A percentile compares a stretch with the other conserved stretches of the same genome.
Evolutionary conservation across 805 yeast species (phyloP).

Genomic region (Lipomyces anomalus): DNA sequence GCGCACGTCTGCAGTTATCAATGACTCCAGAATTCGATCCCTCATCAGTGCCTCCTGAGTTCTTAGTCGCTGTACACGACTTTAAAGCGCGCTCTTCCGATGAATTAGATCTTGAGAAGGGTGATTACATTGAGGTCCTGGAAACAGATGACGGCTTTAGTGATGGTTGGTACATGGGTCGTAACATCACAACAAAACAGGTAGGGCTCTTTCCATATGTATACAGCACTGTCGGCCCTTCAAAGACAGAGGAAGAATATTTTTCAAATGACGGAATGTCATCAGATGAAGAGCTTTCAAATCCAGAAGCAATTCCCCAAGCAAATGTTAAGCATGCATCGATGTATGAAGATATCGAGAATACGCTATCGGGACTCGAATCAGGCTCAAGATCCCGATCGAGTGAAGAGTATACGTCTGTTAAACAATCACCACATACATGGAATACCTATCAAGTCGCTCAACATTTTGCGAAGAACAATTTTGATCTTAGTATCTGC

Average conservation of each 20-base stretch:
- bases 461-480: constrained; percentile 62
- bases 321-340: constrained; percentile 17
- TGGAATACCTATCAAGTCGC: constrained; percentile 90
- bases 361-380: constrained; percentile 35
- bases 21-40: too few relatives aligned
- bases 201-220: constrained; percentile 90
- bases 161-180: constrained; percentile 96
- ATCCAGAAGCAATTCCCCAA: constrained; percentile 3
- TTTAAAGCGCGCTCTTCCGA: constrained; percentile 84
- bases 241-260: too few relatives aligned
- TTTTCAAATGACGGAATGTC: too few relatives aligned
- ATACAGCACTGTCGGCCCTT: too few relatives aligned
- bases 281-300: too few relatives aligned
- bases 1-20: too few relatives aligned
- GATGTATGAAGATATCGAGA: constrained; percentile 34
- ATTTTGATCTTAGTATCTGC: constrained; percentile 70
- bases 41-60: too few relatives aligned
- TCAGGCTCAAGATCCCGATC: neutral
- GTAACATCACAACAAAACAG: constrained; percentile 59
- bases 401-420: constrained; percentile 6
- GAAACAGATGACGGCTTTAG: constrained; percentile 90
- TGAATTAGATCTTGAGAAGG: constrained; percentile 72
- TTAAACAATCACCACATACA: constrained; percentile 31
- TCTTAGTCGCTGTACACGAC: constrained; percentile 66
- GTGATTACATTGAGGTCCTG: constrained; percentile 81